Percentiles rank a stretch among this genome's conserved stretches.
Conservation (phyloP, 2,329 filamentous ascomycete species). For the Cytospora leucostoma region DNA sequence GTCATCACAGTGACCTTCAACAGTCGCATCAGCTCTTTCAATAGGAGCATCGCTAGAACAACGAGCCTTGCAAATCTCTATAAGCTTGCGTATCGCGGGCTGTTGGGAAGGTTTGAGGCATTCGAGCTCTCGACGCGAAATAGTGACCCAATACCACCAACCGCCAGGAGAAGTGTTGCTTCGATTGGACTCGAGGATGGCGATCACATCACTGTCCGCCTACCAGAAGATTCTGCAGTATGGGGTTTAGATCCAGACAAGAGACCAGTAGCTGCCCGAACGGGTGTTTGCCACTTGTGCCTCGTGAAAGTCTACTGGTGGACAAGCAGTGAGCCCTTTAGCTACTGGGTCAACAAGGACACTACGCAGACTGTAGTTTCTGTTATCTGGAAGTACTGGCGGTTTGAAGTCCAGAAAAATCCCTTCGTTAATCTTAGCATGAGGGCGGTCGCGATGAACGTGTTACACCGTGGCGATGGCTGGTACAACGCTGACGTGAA, state of each 20-base stretch:
- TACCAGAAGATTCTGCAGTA: slow-evolving; percentile 6
- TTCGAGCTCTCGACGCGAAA: not conserved
- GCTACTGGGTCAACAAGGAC: slow-evolving; percentile 1
- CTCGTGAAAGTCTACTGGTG: slow-evolving; percentile 8
- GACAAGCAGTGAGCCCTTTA: not conserved
- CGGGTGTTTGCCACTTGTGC: no score
- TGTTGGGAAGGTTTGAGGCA: slow-evolving; percentile 2
- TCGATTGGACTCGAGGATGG: not conserved
- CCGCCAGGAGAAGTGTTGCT: not conserved
- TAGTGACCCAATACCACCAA: not conserved
- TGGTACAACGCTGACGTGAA: not conserved
- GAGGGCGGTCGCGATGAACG: not conserved
- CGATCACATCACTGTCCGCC: slow-evolving; percentile 1
- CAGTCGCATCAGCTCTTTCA: slow-evolving; percentile 11
- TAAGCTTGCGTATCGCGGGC: slow-evolving; percentile 12
- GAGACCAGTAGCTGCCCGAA: not conserved
- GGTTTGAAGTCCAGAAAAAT: not conserved
- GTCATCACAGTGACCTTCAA: slow-evolving; percentile 9
- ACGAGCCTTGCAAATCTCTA: slow-evolving; percentile 1
- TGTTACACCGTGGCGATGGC: not conserved
- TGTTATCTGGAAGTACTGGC: slow-evolving; percentile 15
- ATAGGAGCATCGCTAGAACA: not conserved
- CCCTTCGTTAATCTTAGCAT: no score
- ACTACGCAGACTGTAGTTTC: not conserved
- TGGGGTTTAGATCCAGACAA: not conserved